These are phyloP conservation scores for Gracilaria gracilis DNA, from an alignment of 23 red algal species.

Conservation along the genomic window DNA sequence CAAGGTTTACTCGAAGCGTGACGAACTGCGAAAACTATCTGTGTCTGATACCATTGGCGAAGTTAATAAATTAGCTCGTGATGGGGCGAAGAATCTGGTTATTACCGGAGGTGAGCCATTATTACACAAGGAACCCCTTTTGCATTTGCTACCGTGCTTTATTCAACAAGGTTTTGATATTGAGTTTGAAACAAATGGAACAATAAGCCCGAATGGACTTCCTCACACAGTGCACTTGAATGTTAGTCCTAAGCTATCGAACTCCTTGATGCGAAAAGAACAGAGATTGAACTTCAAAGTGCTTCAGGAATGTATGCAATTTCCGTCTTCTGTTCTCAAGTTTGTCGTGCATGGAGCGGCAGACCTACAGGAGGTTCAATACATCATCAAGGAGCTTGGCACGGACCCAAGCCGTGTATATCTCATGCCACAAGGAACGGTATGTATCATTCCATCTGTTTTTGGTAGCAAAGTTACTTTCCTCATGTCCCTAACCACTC, in stretches of 20 bases:
- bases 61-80: slow-evolving; percentile 43
- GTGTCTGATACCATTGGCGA: slow-evolving; percentile 38
- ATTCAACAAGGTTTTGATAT: slow-evolving; percentile 62
- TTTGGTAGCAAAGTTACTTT: neutral
- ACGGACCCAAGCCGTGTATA: slow-evolving; percentile 77
- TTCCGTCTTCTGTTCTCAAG: slow-evolving; percentile 82
- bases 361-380: slow-evolving; percentile 84
- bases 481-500: neutral
- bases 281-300: slow-evolving; percentile 70
- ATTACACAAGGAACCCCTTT: slow-evolving; percentile 79
- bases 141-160: slow-evolving; percentile 42
- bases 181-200: slow-evolving; percentile 99
- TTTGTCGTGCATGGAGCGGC: slow-evolving; percentile 76
- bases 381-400: slow-evolving; percentile 52
- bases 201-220: slow-evolving; percentile 76
- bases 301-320: slow-evolving; percentile 75
- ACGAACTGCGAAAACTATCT: slow-evolving; percentile 60
- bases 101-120: slow-evolving; percentile 96
- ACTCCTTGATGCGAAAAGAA: slow-evolving; percentile 68
- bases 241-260: slow-evolving; percentile 93
- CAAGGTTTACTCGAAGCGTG: slow-evolving; percentile 35
- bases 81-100: slow-evolving; percentile 58
- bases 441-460: slow-evolving; percentile 14
- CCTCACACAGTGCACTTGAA: slow-evolving; percentile 82
- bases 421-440: slow-evolving; percentile 95